phyloP scores from a whole-genome alignment of 192 early-diverging fungal genomes.

The Coemansia sp. region DNA sequence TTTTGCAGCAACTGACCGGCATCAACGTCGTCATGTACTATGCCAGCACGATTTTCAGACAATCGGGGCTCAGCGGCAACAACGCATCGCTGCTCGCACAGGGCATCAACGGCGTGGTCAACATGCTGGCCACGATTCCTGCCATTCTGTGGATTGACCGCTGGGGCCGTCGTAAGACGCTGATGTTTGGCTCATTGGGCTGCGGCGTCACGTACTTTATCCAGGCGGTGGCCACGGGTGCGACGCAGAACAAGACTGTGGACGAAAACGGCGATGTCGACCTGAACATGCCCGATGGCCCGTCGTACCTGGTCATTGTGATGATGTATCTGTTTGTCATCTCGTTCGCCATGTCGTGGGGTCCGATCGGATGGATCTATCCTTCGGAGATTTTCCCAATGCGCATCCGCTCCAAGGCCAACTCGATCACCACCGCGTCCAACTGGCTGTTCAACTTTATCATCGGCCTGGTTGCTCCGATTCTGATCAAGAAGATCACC shows the following conservation, averaged over 20 bases:
- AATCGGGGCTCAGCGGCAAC: conserved; percentile 52
- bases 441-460: conserved; percentile 92
- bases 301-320: conserved; percentile 64
- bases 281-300: conserved; percentile 35
- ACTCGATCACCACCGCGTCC: conserved; percentile 78
- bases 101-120: conserved; percentile 79
- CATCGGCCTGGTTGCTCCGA: conserved; percentile 74
- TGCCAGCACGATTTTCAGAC: conserved; percentile 62
- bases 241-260: conserved; percentile 32
- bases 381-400: conserved; percentile 92
- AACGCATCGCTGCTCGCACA: conserved; percentile 62
- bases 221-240: conserved; percentile 39
- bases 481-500: conserved; percentile 66
- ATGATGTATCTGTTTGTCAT: conserved; percentile 81
- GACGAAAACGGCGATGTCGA: conserved; percentile 31
- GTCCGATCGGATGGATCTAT: conserved; percentile 90
- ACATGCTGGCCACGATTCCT: conserved; percentile 82
- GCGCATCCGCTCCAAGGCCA: conserved; percentile 84
- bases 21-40: conserved; percentile 90
- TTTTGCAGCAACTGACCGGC: conserved; percentile 82
- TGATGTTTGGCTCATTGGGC: conserved; percentile 72
- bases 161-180: conserved; percentile 79
- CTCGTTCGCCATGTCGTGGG: conserved; percentile 89
- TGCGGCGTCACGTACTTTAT: conserved; percentile 39
- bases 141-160: conserved; percentile 81